Evolutionary conservation across 2,329 filamentous ascomycete species (phyloP).

Genomic region (Xylariales sp.): DNA sequence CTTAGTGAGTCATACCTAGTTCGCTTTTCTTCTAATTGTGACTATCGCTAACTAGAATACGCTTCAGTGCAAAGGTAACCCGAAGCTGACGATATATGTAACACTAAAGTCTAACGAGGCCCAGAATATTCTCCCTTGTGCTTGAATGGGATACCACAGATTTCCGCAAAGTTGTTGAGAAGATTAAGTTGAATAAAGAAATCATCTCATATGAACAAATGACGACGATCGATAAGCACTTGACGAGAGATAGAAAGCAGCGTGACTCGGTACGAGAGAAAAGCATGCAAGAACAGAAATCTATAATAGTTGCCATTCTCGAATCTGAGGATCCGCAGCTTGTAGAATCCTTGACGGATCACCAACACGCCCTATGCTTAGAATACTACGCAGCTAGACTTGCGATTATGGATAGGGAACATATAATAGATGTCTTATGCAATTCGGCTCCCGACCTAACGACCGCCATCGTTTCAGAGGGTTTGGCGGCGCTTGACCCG

Average conservation of each 20-base stretch:
- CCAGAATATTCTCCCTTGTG: slow-evolving; percentile 77
- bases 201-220: slow-evolving; percentile 71
- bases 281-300: slow-evolving; percentile 64
- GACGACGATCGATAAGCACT: slow-evolving; percentile 68
- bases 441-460: slow-evolving; percentile 76
- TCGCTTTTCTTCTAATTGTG: neutral
- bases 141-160: slow-evolving; percentile 78
- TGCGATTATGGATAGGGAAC: slow-evolving; percentile 77
- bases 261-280: slow-evolving; percentile 69
- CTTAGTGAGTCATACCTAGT: slow-evolving; percentile 51
- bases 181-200: slow-evolving; percentile 71
- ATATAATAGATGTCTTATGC: slow-evolving; percentile 75
- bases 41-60: slow-evolving; percentile 10
- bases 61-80: slow-evolving; percentile 65
- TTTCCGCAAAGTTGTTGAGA: slow-evolving; percentile 72
- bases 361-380: slow-evolving; percentile 72
- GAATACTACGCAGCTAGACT: slow-evolving; percentile 79
- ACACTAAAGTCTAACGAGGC: slow-evolving; percentile 26
- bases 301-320: slow-evolving; percentile 76
- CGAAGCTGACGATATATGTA: neutral
- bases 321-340: slow-evolving; percentile 61
- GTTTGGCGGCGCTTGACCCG: slow-evolving; percentile 76
- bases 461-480: slow-evolving; percentile 74
- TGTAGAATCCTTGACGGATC: slow-evolving; percentile 62
- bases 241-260: slow-evolving; percentile 62